Evolutionary conservation across 257 asterid species (phyloP).

Genomic region (Nyctanthes arbortristis): DNA sequence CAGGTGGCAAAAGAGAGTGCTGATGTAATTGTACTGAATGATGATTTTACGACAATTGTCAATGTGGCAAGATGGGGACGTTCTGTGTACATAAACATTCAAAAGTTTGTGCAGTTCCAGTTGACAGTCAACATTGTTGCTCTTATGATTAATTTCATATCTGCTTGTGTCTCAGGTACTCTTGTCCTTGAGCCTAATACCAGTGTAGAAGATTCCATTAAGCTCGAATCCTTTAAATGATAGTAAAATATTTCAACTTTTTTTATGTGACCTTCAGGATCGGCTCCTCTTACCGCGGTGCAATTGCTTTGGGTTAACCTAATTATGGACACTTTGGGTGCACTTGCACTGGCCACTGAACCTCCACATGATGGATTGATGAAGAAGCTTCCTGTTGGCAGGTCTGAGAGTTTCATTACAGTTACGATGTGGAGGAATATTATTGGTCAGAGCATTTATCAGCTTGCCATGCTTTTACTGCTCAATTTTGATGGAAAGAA

Average conservation of each 20-base stretch:
- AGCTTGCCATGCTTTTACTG: conserved; percentile 65
- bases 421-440: conserved; percentile 92
- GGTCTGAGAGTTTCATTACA: conserved; percentile 75
- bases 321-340: conserved; percentile 98
- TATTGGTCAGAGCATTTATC: conserved; percentile 87
- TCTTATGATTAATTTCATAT: conserved; percentile 79
- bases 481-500: conserved; percentile 71
- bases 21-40: conserved; percentile 89
- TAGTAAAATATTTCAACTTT: no score
- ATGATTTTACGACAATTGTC: conserved; percentile 89
- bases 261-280: conserved; percentile 57
- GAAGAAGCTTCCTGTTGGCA: conserved; percentile 80
- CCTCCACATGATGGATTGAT: conserved; percentile 92
- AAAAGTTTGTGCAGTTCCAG: conserved; percentile 97
- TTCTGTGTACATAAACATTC: conserved; percentile 94
- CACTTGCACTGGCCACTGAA: conserved; percentile 96
- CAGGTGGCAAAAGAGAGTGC: conserved; percentile 99
- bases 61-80: conserved; percentile 99
- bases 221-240: no score
- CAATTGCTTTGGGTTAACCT: conserved; percentile 99
- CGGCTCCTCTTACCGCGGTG: conserved; percentile 97
- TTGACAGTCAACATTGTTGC: conserved; percentile 93
- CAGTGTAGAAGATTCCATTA: not conserved
- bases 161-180: conserved; percentile 84
- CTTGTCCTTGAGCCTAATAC: not conserved